Evolutionary conservation across 2,329 filamentous ascomycete genomes (phyloP), one percentile per base, ranked within the genome.

Genomic region (Orbilia quercus): DNA sequence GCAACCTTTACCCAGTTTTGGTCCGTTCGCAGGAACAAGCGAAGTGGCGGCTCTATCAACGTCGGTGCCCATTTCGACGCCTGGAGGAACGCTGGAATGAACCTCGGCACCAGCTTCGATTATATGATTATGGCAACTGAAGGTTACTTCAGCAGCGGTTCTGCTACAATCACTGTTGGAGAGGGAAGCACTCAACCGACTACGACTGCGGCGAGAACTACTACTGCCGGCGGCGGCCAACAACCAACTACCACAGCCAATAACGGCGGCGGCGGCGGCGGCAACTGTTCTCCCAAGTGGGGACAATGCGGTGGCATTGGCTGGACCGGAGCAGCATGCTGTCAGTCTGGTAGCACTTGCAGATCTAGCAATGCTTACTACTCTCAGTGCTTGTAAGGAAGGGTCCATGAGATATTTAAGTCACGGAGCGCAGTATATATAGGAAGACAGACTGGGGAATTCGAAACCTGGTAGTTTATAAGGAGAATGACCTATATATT

Each of bases 61-160:
- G 81, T 81, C 1, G 80, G 78, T 22, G 83, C 82, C 75, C 85
- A 86, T 78, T 86, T 87, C 76, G 81, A 84, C 75, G 84, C 84
- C 6, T 87, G 85, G 85, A 78, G 78, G 18, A 80, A 80, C 38
- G 76, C 78, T n/a, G 85, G 85, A 2, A 78, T 86, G 78, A 81
- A 79, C 23, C 77, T 87, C 9, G 85, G 85, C 1, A 34, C 67
- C 25, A 80, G 75, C 40, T 80, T 82, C 75, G 80, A 86, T 78
- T 87, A 87, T 78, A 82, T 84, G 81, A 85, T 87, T 72, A 79
- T 86, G 18, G 85, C 85, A 12, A 84, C 83, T 0, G 85, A 86
- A 79, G 85, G 84, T 2, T 85, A 85, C 79, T 79, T 81, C 72
- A 85, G 84, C 79, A 82, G 80, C 70, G 84, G 85, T 0, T 81